Percentiles rank a stretch among this genome's conserved stretches.
These are phyloP conservation scores for Quercus alba DNA, from an alignment of 306 rosid genomes.

Conservation along the genomic window DNA sequence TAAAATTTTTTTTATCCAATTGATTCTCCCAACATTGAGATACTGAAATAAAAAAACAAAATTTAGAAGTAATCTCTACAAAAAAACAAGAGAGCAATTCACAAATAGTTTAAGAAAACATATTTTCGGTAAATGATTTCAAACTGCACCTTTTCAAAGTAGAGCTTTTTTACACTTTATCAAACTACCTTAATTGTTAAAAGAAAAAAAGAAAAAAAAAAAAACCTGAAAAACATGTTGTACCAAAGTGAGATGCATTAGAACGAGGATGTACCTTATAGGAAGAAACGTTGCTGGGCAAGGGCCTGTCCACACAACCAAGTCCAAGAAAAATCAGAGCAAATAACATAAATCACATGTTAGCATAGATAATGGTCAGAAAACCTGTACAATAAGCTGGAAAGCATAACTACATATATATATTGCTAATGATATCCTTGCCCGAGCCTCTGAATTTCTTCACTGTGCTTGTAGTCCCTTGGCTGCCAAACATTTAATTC, in stretches of 20 bases:
- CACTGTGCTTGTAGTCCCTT: too few species aligned
- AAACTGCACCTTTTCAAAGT: too few species aligned
- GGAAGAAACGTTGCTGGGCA: slow-evolving; percentile 81
- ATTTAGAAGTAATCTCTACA: neutral
- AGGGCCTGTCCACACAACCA: slow-evolving; percentile 56
- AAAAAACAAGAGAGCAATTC: neutral
- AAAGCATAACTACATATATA: neutral
- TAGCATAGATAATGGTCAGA: slow-evolving; percentile 11
- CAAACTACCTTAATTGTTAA: too few species aligned
- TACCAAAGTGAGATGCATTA: neutral
- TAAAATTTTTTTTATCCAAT: neutral
- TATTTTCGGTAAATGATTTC: neutral
- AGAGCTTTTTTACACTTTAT: too few species aligned
- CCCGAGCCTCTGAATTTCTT: too few species aligned
- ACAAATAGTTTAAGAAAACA: neutral
- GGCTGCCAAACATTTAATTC: too few species aligned
- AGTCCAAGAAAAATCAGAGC: neutral
- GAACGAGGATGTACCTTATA: slow-evolving; percentile 72
- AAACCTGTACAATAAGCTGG: slow-evolving; percentile 4
- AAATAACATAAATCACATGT: slow-evolving; percentile 16
- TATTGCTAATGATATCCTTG: too few species aligned
- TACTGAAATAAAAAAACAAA: neutral
- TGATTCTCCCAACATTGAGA: neutral
- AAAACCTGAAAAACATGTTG: too few species aligned
- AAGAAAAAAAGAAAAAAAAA: too few species aligned